A percentile compares a stretch with the other conserved stretches of the same genome.
These are phyloP conservation scores for Diaporthe ampelina DNA, from an alignment of 2,329 filamentous ascomycete genomes.

Conservation along the genomic window DNA sequence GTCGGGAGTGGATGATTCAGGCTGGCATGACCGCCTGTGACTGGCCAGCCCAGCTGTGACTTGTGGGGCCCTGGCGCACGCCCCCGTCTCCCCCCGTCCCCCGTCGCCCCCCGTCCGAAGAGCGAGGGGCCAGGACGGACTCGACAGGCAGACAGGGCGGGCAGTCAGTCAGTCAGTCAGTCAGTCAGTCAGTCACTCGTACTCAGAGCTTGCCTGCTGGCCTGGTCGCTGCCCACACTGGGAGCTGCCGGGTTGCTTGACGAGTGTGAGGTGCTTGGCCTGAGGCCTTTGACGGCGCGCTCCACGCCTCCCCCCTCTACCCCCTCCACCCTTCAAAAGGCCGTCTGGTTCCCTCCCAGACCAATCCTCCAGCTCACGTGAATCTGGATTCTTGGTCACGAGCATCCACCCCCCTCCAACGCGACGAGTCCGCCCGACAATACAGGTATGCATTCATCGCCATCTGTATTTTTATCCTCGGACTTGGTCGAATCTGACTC, in stretches of 20 bases:
- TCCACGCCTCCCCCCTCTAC: not conserved
- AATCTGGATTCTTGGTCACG: conserved; percentile 37
- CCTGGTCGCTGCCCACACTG: not conserved
- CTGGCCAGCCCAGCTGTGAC: conserved; percentile 8
- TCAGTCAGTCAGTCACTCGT: not conserved
- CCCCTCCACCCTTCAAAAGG: conserved; percentile 40
- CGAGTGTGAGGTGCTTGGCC: not conserved
- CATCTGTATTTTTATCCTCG: conserved; percentile 26
- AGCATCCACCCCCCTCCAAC: conserved; percentile 36
- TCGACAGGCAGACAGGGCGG: not conserved
- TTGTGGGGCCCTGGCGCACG: conserved; percentile 8
- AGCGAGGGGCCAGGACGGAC: conserved; percentile 14
- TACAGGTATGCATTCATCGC: conserved; percentile 41
- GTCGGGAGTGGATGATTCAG: conserved; percentile 29
- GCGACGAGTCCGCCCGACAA: conserved; percentile 27
- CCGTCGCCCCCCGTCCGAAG: not conserved
- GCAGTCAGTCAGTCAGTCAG: not conserved
- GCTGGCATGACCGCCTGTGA: conserved; percentile 8
- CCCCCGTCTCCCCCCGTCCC: not conserved
- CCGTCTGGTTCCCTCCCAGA: conserved; percentile 24
- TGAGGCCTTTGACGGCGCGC: conserved; percentile 21
- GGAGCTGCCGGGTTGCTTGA: not conserved
- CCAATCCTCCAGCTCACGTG: conserved; percentile 37
- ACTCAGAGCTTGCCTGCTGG: conserved; percentile 6
- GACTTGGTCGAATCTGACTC: conserved; percentile 40